Evolutionary conservation across 257 asterid species (phyloP).

Genomic region (Rehmannia glutinosa): DNA sequence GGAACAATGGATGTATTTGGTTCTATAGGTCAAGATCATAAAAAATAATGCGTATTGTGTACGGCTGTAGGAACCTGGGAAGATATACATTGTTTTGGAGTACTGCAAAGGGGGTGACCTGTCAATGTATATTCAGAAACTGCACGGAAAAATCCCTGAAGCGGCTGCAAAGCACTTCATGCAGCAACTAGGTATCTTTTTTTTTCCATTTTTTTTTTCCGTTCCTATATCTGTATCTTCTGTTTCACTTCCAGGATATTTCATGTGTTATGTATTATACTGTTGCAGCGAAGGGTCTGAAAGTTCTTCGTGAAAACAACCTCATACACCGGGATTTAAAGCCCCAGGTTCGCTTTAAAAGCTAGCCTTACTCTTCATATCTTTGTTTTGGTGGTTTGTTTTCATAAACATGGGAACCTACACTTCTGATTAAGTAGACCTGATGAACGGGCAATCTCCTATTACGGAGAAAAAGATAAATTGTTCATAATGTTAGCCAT

Average conservation of each 20-base stretch:
- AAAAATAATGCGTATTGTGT: conserved; percentile 10
- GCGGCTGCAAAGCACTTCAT: conserved; percentile 84
- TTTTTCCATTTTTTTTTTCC: background rate
- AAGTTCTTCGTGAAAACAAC: conserved; percentile 77
- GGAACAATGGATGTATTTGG: too few relatives aligned
- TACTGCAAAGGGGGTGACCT: conserved; percentile 97
- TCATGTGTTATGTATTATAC: conserved; percentile 3
- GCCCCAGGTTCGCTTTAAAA: conserved; percentile 70
- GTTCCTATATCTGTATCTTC: background rate
- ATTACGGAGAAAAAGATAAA: too few relatives aligned
- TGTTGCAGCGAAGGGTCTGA: conserved; percentile 80
- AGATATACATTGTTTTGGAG: conserved; percentile 80
- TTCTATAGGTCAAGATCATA: too few relatives aligned
- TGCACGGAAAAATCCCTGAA: conserved; percentile 74
- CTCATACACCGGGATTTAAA: conserved; percentile 90
- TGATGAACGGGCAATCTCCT: too few relatives aligned
- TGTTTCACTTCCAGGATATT: conserved; percentile 1
- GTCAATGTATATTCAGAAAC: conserved; percentile 63
- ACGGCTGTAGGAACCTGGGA: conserved; percentile 72
- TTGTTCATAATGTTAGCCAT: too few relatives aligned
- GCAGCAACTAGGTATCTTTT: conserved; percentile 77
- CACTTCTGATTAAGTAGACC: background rate
- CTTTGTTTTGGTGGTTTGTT: background rate
- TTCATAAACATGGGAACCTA: background rate
- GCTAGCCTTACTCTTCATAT: background rate